phyloP scores from a whole-genome alignment of 2,329 filamentous ascomycete genomes.

The Alternaria burnsii region DNA sequence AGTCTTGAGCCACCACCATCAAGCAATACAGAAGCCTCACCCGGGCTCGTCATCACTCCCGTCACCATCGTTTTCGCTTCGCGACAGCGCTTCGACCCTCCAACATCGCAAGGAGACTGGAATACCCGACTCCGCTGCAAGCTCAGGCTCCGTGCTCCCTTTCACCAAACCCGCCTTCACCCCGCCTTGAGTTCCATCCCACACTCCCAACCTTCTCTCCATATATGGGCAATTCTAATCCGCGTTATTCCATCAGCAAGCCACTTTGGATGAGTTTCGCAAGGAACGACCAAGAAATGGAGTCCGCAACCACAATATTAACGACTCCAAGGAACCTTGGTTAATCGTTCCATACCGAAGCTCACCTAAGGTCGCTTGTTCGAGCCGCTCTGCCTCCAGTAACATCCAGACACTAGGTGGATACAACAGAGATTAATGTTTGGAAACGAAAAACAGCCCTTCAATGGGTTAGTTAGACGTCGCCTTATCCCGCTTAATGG shows the following conservation, averaged over 20 bases:
- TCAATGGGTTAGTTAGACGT: not conserved
- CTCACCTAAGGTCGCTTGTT: slow-evolving; percentile 1
- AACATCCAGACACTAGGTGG: slow-evolving; percentile 1
- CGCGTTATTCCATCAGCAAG: not conserved
- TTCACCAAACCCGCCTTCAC: not conserved
- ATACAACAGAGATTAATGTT: slow-evolving; percentile 1
- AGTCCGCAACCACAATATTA: slow-evolving; percentile 7
- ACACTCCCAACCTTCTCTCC: not conserved
- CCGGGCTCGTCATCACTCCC: not conserved
- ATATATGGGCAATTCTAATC: not conserved
- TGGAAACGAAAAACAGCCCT: not conserved
- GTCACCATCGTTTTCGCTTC: slow-evolving; percentile 2
- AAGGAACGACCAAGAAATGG: slow-evolving; percentile 4
- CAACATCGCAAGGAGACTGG: not conserved
- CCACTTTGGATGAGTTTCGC: not conserved
- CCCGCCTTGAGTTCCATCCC: not conserved
- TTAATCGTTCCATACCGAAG: slow-evolving; percentile 7
- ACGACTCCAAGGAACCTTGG: slow-evolving; percentile 1
- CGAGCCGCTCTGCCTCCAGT: not conserved
- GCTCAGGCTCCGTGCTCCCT: not conserved
- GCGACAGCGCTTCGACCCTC: not conserved
- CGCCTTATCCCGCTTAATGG: not conserved
- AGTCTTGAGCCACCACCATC: not conserved
- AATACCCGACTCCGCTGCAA: not conserved
- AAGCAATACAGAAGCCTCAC: not conserved